Evolutionary conservation across 257 asterid genomes (phyloP).

Genomic region (Nicotiana benthamiana): DNA sequence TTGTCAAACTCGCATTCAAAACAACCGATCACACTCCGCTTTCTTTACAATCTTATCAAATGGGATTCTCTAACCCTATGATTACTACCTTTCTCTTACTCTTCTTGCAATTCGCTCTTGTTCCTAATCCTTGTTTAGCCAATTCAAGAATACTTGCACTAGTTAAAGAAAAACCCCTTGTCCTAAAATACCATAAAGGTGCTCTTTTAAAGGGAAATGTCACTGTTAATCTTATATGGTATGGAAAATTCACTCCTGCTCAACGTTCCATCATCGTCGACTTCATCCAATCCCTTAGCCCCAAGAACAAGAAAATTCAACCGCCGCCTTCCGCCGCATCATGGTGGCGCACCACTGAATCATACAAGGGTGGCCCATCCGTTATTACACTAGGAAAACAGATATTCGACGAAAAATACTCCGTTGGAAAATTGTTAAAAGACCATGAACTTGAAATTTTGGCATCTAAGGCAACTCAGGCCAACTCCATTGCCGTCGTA

Average conservation of each 20-base stretch:
- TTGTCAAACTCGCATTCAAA: background rate
- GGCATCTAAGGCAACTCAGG: constrained; percentile 13
- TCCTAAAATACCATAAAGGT: constrained; percentile 33
- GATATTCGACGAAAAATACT: constrained; percentile 9
- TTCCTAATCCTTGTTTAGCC: background rate
- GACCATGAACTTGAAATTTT: constrained; percentile 20
- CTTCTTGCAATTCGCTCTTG: background rate
- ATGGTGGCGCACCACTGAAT: constrained; percentile 42
- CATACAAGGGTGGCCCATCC: constrained; percentile 22
- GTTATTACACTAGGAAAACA: constrained; percentile 18
- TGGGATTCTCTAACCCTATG: background rate
- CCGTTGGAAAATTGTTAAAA: constrained; percentile 27
- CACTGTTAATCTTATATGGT: constrained; percentile 38
- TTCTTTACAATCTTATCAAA: background rate
- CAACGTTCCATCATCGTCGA: constrained; percentile 33
- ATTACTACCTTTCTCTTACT: background rate
- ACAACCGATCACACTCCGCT: background rate
- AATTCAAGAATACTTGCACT: constrained; percentile 17
- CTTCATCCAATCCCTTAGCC: constrained; percentile 27
- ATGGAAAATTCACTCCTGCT: constrained; percentile 29
- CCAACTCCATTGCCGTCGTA: constrained; percentile 23
- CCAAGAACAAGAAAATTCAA: background rate
- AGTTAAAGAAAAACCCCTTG: constrained; percentile 27
- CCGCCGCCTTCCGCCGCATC: constrained; percentile 22
- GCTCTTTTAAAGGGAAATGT: constrained; percentile 28